Base-by-base conservation (phyloP, 208 protist species). In the Trypanosomatidae sp. region DNA sequence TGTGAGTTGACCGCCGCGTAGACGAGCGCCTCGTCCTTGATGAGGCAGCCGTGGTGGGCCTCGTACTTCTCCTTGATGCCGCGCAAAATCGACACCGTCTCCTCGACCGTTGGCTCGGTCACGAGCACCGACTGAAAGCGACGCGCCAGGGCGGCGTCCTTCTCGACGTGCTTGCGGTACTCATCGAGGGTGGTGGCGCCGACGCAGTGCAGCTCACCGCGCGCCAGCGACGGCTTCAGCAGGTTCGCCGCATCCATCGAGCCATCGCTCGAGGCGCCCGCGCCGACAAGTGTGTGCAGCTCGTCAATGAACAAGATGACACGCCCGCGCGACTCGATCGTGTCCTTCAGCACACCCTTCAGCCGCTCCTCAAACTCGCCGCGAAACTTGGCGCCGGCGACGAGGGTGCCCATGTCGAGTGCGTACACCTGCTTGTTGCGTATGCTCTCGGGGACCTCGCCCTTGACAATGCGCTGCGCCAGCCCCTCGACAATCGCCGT, bases 241-340 rank as follows among this genome's bases (percentile, higher is more conserved):
- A 99, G 39, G 56, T 99, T 99, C 0, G 94, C 92, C 20, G 96
- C 96, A 56, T 98, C 96, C 92, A 98, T 97, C n/a, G 91, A 68
- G 8, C 93, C 90, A 39, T 96, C 92, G 10, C 82, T 77, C 11
- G 72, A 73, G 33, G 73, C 71, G 30, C 95, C 97, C 8, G 96
- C 96, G 25, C 98, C 98, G 8, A 99, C 67, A 2, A 99, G 61
- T 5, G 82, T 92, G 76, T 99, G 98, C 43, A 99, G 88, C 71
- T 99, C 98, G 60, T 99, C 98, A 67, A 99, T 98, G 66, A 99
- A 99, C 6, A 99, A 66, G 38, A 99, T 98, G 40, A 99, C 75
- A 37, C 83, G 75, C 13, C 95, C 96, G 16, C 97, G 61, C 1
- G 77, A 65, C 10, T 96, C 80, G 44, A 94, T 90, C 4, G 99